Evolutionary conservation across 1,284 basidiomycete species (phyloP), one percentile per base, ranked within the genome.

Genomic region (Peniophora sp.): DNA sequence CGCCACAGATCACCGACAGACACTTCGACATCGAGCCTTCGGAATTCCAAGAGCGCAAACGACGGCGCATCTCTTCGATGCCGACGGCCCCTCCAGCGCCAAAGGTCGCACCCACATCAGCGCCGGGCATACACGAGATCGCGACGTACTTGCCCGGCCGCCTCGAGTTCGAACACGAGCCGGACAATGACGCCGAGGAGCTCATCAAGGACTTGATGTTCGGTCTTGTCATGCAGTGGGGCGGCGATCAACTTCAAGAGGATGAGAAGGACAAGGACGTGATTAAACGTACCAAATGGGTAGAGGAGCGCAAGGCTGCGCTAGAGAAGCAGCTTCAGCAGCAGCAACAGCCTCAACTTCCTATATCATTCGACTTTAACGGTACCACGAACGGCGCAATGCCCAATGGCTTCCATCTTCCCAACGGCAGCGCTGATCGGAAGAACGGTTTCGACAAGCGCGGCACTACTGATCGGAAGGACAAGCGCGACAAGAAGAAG

Each of bases 141-240:
- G 85, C 85, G 11, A 91, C 89, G 0, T 98, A 89, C 70, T 89
- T 99, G 68, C 96, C 96, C 6, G 96, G 96, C 17, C 86, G 97
- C 43, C 78, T 99, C 47, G 96, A 99, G 66, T 99, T 99, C 64
- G 97, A 99, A 65, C 90, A 93, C 58, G 97, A 99, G 68, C 72
- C 93, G 17, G 96, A 98, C 64, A 95, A 97, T 64, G 94, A 98
- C 35, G 96, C 96, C 0, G 96, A 99, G 64, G 86, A 95, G 62
- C 71, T 93, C 1, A 88, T 98, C 57, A 99, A 98, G 69, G 94
- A 99, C 63, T 77, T 99, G 58, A 95, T 98, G 64, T 98, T 98
- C 61, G 96, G 93, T 2, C 71, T 92, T 10, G 92, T 93, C 52
- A 76, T 83, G 36, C 78, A 85, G 45, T 97, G 83, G 64, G 94